Evolutionary conservation across 1,284 basidiomycete genomes (phyloP).

Genomic region (Pyrrhoderma noxium): DNA sequence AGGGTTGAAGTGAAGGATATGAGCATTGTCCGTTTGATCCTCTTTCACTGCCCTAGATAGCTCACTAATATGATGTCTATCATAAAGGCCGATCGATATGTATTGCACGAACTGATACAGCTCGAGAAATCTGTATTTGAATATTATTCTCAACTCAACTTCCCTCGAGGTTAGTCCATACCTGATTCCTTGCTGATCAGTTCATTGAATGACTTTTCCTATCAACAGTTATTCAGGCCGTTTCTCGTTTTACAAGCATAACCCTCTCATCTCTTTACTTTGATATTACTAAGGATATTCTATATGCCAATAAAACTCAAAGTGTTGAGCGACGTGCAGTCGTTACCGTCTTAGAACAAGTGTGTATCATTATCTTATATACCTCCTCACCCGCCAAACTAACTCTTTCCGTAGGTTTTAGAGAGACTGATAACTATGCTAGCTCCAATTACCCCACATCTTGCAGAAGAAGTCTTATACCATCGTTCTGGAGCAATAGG

Average conservation of each 20-base stretch:
- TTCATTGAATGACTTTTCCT: too few species aligned
- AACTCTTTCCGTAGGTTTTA: conserved; percentile 46
- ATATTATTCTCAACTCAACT: conserved; percentile 74
- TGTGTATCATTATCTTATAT: conserved; percentile 28
- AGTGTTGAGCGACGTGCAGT: conserved; percentile 55
- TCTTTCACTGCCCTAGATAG: conserved; percentile 5
- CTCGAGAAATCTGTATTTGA: conserved; percentile 63
- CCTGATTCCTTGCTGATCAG: too few species aligned
- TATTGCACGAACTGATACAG: conserved; percentile 77
- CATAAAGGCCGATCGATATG: conserved; percentile 82
- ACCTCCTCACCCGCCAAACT: not conserved
- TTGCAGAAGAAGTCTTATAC: conserved; percentile 85
- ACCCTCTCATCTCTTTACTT: conserved; percentile 83
- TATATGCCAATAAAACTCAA: conserved; percentile 68
- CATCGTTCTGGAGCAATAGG: conserved; percentile 29
- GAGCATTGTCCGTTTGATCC: conserved; percentile 47
- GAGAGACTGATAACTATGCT: conserved; percentile 65
- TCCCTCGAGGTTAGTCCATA: conserved; percentile 66
- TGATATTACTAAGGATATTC: conserved; percentile 84
- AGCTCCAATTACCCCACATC: conserved; percentile 85
- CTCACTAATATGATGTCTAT: conserved; percentile 6
- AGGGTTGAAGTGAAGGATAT: conserved; percentile 42
- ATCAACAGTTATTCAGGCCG: conserved; percentile 49
- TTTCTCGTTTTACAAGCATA: conserved; percentile 64
- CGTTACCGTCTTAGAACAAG: conserved; percentile 69